Evolutionary conservation across 371 early-diverging fungal species (phyloP).

Genomic region (Lichtheimia ornata): DNA sequence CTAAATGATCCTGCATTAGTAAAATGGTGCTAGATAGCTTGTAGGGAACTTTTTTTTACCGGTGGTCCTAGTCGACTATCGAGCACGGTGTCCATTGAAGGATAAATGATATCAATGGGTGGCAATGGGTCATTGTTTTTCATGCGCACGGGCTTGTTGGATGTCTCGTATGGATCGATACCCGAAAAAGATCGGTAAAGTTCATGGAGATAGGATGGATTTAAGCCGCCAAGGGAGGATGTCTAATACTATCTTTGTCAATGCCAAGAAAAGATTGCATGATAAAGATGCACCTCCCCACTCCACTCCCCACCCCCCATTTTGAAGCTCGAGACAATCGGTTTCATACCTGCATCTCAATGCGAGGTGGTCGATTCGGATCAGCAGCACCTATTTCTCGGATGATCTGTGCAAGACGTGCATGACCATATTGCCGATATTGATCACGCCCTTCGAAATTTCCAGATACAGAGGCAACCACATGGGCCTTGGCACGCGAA

Average conservation of each 20-base stretch:
- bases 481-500: conserved; percentile 42
- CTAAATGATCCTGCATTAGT: conserved; percentile 13
- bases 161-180: conserved; percentile 21
- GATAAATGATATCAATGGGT: conserved; percentile 37
- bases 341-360: conserved; percentile 48
- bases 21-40: too few species aligned
- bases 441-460: conserved; percentile 31
- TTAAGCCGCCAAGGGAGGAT: conserved; percentile 42
- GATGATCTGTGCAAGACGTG: conserved; percentile 34
- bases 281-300: too few species aligned
- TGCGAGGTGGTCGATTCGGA: conserved; percentile 17
- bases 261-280: not conserved
- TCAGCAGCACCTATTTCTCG: conserved; percentile 25
- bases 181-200: conserved; percentile 46
- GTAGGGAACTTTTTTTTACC: conserved; percentile 14
- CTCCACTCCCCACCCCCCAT: too few species aligned
- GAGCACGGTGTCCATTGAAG: conserved; percentile 31
- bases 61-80: conserved; percentile 33
- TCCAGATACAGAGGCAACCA: conserved; percentile 47
- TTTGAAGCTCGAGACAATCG: not conserved
- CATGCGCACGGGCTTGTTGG: conserved; percentile 8
- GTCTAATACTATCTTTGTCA: conserved; percentile 23
- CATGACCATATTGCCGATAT: conserved; percentile 39
- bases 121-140: conserved; percentile 26
- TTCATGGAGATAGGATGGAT: conserved; percentile 30